phyloP scores from a whole-genome alignment of 1,284 basidiomycete species.

The Ceratobasidium sp. region DNA sequence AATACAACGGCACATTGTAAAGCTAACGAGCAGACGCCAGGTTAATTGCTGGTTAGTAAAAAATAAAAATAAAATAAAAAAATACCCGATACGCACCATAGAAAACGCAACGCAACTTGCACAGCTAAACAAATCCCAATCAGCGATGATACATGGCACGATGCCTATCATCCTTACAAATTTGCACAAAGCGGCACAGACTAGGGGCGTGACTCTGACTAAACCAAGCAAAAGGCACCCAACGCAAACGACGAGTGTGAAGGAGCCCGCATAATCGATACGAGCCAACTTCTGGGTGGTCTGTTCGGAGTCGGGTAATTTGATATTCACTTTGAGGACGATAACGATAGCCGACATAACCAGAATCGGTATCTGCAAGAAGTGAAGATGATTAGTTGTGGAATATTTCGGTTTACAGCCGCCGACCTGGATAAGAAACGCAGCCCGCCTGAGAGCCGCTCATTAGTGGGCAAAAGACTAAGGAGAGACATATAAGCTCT shows the following conservation, averaged over 20 bases:
- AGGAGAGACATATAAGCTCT: no score
- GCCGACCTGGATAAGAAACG: slow-evolving; percentile 67
- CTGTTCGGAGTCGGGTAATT: slow-evolving; percentile 66
- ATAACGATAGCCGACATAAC: slow-evolving; percentile 73
- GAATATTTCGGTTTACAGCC: slow-evolving; percentile 37
- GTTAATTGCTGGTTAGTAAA: no score
- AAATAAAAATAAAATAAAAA: background rate
- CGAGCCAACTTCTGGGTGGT: slow-evolving; percentile 70
- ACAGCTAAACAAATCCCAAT: slow-evolving; percentile 49
- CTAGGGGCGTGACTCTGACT: slow-evolving; percentile 77
- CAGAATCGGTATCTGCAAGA: slow-evolving; percentile 73
- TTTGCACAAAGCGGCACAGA: slow-evolving; percentile 83
- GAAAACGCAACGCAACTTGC: slow-evolving; percentile 79
- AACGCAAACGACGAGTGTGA: slow-evolving; percentile 77
- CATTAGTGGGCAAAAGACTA: no score
- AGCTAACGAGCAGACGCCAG: slow-evolving; percentile 55
- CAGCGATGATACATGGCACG: background rate
- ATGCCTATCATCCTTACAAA: slow-evolving; percentile 55
- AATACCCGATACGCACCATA: slow-evolving; percentile 61
- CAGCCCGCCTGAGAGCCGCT: slow-evolving; percentile 48
- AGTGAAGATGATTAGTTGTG: slow-evolving; percentile 12
- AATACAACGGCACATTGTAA: slow-evolving; percentile 89
- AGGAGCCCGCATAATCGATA: slow-evolving; percentile 83
- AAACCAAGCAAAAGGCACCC: slow-evolving; percentile 78
- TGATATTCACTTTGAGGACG: slow-evolving; percentile 74